Evolutionary conservation across 108 stramenopile species (phyloP).

Genomic region (Skeletonema menzelii): DNA sequence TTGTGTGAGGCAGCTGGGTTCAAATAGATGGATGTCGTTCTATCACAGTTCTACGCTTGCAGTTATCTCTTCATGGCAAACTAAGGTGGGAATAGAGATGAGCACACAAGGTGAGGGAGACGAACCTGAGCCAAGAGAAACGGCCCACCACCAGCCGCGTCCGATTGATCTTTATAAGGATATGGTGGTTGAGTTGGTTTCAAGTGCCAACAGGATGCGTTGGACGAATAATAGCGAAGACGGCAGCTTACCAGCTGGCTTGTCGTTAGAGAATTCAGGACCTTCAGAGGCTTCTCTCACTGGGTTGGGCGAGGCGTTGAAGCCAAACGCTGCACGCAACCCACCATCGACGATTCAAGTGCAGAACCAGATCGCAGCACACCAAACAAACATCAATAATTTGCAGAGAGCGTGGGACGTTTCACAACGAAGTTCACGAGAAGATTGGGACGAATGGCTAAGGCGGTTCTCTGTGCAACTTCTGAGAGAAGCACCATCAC

Average conservation of each 20-base stretch:
- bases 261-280: conserved; percentile 34
- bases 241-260: conserved; percentile 22
- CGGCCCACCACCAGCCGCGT: neutral
- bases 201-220: conserved; percentile 1
- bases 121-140: conserved; percentile 6
- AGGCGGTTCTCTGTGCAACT: conserved; percentile 90
- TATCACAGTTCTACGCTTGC: conserved; percentile 63
- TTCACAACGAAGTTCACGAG: conserved; percentile 81
- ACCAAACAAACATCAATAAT: conserved; percentile 68
- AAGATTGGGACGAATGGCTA: conserved; percentile 99
- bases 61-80: conserved; percentile 62
- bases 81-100: conserved; percentile 15
- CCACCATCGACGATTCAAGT: conserved; percentile 47
- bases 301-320: conserved; percentile 27
- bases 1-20: conserved; percentile 71
- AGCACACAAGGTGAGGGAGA: neutral
- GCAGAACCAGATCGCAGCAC: conserved; percentile 40
- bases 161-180: conserved; percentile 52
- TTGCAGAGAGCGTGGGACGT: conserved; percentile 94
- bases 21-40: conserved; percentile 65
- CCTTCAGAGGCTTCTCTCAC: conserved; percentile 34
- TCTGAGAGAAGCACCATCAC: conserved; percentile 93
- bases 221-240: conserved; percentile 22
- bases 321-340: conserved; percentile 12
- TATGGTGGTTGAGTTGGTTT: conserved; percentile 39